Evolutionary conservation across 2,329 filamentous ascomycete species (phyloP).

Genomic region (Botryotinia calthae): DNA sequence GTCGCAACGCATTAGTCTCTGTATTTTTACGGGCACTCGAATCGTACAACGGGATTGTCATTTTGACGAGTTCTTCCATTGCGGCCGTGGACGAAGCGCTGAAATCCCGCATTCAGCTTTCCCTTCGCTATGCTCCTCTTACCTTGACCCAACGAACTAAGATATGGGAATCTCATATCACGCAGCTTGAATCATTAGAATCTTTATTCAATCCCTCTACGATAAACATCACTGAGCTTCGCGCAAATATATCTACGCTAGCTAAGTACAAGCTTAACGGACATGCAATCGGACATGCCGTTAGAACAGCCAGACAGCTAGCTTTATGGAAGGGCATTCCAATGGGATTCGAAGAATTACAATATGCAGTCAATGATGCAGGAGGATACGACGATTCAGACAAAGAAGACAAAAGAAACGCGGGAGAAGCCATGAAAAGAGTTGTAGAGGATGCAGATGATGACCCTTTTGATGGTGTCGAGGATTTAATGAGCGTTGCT

Average conservation of each 20-base stretch:
- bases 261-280: conserved; percentile 18
- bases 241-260: conserved; percentile 3
- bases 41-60: conserved; percentile 43
- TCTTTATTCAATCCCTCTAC: conserved; percentile 14
- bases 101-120: conserved; percentile 39
- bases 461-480: conserved; percentile 11
- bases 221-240: conserved; percentile 16
- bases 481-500: conserved; percentile 20
- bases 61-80: conserved; percentile 45
- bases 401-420: neutral
- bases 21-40: conserved; percentile 42
- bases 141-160: conserved; percentile 13
- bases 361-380: conserved; percentile 4
- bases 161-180: conserved; percentile 23
- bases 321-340: conserved; percentile 17
- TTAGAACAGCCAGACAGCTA: conserved; percentile 22
- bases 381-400: neutral
- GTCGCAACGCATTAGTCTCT: conserved; percentile 17
- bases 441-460: neutral
- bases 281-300: conserved; percentile 17
- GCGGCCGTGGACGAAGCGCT: conserved; percentile 41
- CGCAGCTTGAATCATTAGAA: conserved; percentile 44
- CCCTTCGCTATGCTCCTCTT: conserved; percentile 32
- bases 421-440: neutral
- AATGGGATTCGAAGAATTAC: conserved; percentile 14